Percentiles rank a stretch among this genome's conserved stretches.
These are phyloP conservation scores for Kodamaea kakaduensis DNA, from an alignment of 805 yeast genomes.

Conservation along the genomic window DNA sequence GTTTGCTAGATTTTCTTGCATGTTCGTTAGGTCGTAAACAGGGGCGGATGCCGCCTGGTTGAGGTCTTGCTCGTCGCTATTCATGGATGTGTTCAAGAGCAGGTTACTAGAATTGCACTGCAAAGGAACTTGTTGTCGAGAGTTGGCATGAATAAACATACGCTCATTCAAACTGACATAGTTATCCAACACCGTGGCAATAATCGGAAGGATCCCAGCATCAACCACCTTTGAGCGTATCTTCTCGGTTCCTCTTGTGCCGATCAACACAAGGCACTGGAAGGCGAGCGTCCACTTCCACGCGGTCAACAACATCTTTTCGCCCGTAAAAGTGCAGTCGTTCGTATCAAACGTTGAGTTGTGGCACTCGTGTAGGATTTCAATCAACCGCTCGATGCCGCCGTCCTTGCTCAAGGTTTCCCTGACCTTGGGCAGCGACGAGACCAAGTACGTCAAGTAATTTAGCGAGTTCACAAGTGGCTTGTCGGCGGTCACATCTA, in stretches of 20 bases:
- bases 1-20: constrained; percentile 3
- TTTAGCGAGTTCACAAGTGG: constrained; percentile 90
- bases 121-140: constrained; percentile 13
- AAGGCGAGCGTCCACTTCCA: constrained; percentile 98
- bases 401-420: constrained; percentile 89
- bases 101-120: neutral
- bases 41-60: constrained; percentile 2
- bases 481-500: constrained; percentile 83
- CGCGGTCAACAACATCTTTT: constrained; percentile 58
- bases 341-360: constrained; percentile 26
- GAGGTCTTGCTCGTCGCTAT: constrained; percentile 5
- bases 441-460: constrained; percentile 81
- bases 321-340: constrained; percentile 34
- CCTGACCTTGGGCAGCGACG: constrained; percentile 82
- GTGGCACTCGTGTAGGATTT: constrained; percentile 79
- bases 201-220: constrained; percentile 86
- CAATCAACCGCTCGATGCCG: constrained; percentile 83
- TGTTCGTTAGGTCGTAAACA: constrained; percentile 7
- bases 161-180: constrained; percentile 50
- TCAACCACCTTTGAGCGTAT: constrained; percentile 83
- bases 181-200: constrained; percentile 90
- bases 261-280: constrained; percentile 86
- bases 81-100: neutral
- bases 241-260: constrained; percentile 87
- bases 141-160: constrained; percentile 31